Percentiles rank a stretch among this genome's conserved stretches.
These are phyloP conservation scores for Tricholoma bakamatsutake DNA, from an alignment of 768 basidiomycete species.

Conservation along the genomic window DNA sequence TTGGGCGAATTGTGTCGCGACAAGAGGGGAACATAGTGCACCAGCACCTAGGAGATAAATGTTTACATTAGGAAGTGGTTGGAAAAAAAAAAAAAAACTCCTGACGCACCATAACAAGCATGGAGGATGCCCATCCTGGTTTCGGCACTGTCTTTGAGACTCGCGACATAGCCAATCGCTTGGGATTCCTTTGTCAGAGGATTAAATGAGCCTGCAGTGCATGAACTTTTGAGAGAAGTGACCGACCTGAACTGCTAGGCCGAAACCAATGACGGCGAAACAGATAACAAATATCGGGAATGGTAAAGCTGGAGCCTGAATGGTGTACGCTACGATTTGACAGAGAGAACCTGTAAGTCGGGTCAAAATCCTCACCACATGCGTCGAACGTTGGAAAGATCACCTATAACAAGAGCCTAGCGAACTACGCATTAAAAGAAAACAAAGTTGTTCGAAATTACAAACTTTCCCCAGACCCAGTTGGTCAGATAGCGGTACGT, in stretches of 20 bases:
- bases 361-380: background rate
- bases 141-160: slow-evolving; percentile 43
- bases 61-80: background rate
- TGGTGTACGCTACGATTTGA: slow-evolving; percentile 40
- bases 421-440: background rate
- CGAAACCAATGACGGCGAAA: slow-evolving; percentile 24
- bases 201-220: too few species aligned
- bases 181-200: slow-evolving; percentile 50
- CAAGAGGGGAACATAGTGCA: slow-evolving; percentile 64
- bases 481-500: slow-evolving; percentile 20
- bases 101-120: slow-evolving; percentile 49
- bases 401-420: slow-evolving; percentile 23
- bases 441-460: background rate
- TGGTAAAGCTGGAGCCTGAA: slow-evolving; percentile 43
- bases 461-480: slow-evolving; percentile 25
- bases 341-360: slow-evolving; percentile 29
- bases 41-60: slow-evolving; percentile 44
- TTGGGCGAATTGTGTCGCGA: slow-evolving; percentile 76
- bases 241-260: slow-evolving; percentile 28
- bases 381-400: background rate
- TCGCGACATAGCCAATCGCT: slow-evolving; percentile 65
- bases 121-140: slow-evolving; percentile 67
- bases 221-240: background rate
- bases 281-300: slow-evolving; percentile 47
- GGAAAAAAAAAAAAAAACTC: too few species aligned